phyloP scores from a whole-genome alignment of 306 rosid genomes.

The Abrus pulchellus region DNA sequence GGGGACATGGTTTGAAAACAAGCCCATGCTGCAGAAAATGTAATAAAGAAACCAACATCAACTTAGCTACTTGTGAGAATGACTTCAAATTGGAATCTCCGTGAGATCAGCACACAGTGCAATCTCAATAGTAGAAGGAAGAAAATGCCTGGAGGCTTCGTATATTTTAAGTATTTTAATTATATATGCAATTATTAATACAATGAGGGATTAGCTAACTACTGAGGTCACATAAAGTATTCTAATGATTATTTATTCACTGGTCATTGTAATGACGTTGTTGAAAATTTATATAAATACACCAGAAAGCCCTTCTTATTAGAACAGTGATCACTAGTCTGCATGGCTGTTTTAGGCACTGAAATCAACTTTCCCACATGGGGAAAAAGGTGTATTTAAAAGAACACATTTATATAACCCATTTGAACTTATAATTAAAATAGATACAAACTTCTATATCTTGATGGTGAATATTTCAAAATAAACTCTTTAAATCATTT shows the following conservation, averaged over 20 bases:
- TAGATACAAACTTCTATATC: too few species aligned
- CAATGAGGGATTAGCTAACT: not conserved
- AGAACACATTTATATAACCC: too few species aligned
- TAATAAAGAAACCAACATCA: slow-evolving; percentile 22
- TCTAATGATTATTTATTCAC: not conserved
- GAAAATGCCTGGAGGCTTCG: not conserved
- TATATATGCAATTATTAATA: not conserved
- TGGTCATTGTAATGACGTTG: too few species aligned
- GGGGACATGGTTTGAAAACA: slow-evolving; percentile 35
- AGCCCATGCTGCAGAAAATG: slow-evolving; percentile 14
- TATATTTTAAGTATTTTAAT: slow-evolving; percentile 19
- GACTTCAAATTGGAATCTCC: slow-evolving; percentile 14
- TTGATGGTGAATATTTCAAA: too few species aligned
- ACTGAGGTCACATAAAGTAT: not conserved
- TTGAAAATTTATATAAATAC: too few species aligned
- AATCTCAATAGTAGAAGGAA: slow-evolving; percentile 1
- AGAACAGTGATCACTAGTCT: not conserved
- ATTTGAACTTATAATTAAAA: too few species aligned
- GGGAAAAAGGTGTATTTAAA: not conserved
- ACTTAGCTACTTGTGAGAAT: not conserved
- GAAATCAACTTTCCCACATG: not conserved
- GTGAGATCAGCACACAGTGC: slow-evolving; percentile 11
- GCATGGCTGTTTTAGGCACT: not conserved
- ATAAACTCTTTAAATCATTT: too few species aligned
- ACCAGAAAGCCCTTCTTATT: not conserved